A percentile compares a stretch with the other conserved stretches of the same genome.
Conservation (phyloP, 768 basidiomycete genomes). For the Cubamyces lactineus region DNA sequence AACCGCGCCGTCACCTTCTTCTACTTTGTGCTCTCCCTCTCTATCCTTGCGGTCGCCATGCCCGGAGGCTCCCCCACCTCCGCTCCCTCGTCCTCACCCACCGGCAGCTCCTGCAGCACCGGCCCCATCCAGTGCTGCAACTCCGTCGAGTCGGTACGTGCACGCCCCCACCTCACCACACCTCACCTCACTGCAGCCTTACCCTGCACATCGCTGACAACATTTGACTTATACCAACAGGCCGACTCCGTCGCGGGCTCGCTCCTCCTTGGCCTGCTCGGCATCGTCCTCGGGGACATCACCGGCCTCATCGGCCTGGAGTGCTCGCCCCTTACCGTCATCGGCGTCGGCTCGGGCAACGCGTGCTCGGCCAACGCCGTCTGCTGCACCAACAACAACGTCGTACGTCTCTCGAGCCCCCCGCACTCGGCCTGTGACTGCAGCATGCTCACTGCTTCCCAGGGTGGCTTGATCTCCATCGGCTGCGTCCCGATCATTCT, state of each 20-base stretch:
- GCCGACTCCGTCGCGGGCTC: slow-evolving; percentile 1
- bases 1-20: slow-evolving; percentile 14
- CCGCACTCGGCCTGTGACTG: no score
- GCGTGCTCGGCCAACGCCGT: slow-evolving; percentile 16
- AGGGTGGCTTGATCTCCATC: slow-evolving; percentile 13
- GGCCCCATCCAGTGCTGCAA: slow-evolving; percentile 23
- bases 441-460: not conserved
- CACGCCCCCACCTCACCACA: not conserved
- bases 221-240: no score
- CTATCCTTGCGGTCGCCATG: slow-evolving; percentile 26
- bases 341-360: slow-evolving; percentile 20
- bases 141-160: slow-evolving; percentile 5
- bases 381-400: slow-evolving; percentile 25
- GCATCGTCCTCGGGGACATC: slow-evolving; percentile 22
- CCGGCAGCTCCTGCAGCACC: slow-evolving; percentile 15
- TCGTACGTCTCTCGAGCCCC: slow-evolving; percentile 1
- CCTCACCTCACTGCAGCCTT: no score
- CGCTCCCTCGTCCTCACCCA: slow-evolving; percentile 7
- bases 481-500: slow-evolving; percentile 1
- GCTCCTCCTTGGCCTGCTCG: slow-evolving; percentile 18
- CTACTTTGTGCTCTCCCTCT: slow-evolving; percentile 13
- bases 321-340: slow-evolving; percentile 23
- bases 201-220: no score
- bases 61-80: slow-evolving; percentile 13
- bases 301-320: slow-evolving; percentile 18